phyloP scores from a whole-genome alignment of 225 moss, liverwort and hornwort genomes.

The Ulota crispa region DNA sequence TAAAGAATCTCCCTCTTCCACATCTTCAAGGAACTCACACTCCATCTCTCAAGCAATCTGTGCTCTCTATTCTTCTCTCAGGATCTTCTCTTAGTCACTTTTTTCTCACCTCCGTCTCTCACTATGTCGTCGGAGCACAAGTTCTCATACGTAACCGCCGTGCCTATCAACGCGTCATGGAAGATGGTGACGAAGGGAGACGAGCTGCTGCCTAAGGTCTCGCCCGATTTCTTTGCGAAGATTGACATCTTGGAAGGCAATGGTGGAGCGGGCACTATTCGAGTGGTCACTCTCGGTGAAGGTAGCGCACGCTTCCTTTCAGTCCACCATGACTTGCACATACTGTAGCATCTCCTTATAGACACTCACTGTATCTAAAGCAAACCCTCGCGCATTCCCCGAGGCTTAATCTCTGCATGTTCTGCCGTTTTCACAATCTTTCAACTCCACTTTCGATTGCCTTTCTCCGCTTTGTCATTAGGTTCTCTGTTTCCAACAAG shows the following conservation, averaged over 20 bases:
- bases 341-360: not conserved
- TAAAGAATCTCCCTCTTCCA: not conserved
- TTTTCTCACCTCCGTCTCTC: not conserved
- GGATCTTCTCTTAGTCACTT: not conserved
- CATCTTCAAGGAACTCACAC: not conserved
- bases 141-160: not conserved
- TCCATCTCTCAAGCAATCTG: not conserved
- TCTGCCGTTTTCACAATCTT: not conserved
- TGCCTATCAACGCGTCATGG: slow-evolving; percentile 17
- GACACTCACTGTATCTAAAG: not conserved
- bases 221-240: slow-evolving; percentile 7
- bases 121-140: slow-evolving; percentile 17
- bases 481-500: too few relatives aligned
- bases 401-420: not conserved
- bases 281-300: slow-evolving; percentile 38
- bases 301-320: slow-evolving; percentile 12
- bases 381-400: not conserved
- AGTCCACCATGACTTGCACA: not conserved
- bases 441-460: not conserved
- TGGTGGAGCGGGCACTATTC: slow-evolving; percentile 29
- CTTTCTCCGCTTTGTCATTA: not conserved
- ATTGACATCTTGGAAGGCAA: slow-evolving; percentile 30
- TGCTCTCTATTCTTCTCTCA: too few relatives aligned
- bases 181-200: slow-evolving; percentile 13
- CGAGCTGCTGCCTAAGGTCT: slow-evolving; percentile 22